Base-by-base conservation (phyloP, 805 yeast species). In the Metschnikowia lochheadii region DNA sequence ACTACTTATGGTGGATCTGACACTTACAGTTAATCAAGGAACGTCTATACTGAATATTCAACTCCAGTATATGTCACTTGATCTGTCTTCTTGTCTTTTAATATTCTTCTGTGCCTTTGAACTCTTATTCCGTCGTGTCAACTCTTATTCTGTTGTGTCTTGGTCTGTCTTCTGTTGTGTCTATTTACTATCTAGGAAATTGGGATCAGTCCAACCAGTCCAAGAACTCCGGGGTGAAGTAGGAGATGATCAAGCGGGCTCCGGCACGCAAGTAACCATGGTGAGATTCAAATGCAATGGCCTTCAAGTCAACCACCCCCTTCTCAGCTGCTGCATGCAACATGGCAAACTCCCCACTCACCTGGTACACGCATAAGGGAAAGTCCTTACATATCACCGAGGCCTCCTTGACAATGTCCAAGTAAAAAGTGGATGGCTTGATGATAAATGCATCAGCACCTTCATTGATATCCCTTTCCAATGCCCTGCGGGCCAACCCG, bases 301-400 rank as follows among this genome's bases (percentile, higher is more conserved):
- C 82, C 69, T 88, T 85, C 68, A 94, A 78, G 67, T 92, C 97
- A 53, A 85, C 87, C 53, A 91, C 79, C 36, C 96, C 96, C 76
- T 90, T 90, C 63, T 90, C 97, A 31, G 97, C 97, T 48, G 97
- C 98, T 6, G 99, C 99, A 64, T 91, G 96, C 56, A 94, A 70
- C 99, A 94, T 94, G 32, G 98, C 97, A 64, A 81, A 94, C 70
- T 94, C 99, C 38, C 99, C 99, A 65, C 92, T 83, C 21, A 94
- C 99, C 68, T 94, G 99, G 70, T 94, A 94, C 26, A 96, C 91
- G 62, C 96, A 89, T 48, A 94, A 74, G 26, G 99, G 99, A 59
- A 87, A 81, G 65, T 94, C 94, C 46, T 73, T 68, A 63, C 96
- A 88, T 48, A 91, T 76, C 61, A 80, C 83, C 36, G 91, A 75